Evolutionary conservation across 1,284 basidiomycete species (phyloP), one percentile per base, ranked within the genome.

Genomic region (Sphaerobolus stellatus): DNA sequence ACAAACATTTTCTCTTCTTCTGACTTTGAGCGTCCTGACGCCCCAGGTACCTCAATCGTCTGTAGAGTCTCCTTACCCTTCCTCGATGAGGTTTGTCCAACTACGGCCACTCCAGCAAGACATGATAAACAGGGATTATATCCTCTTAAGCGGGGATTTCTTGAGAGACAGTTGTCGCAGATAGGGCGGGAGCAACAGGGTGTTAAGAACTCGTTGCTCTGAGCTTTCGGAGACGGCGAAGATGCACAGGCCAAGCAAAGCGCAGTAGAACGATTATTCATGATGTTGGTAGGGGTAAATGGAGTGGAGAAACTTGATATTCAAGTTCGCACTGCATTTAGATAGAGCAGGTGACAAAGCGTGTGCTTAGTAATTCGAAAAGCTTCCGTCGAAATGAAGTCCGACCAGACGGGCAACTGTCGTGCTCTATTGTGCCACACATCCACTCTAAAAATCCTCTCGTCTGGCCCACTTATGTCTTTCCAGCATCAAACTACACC

Each of bases 61-160:
- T 34, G 22, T 47, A 40, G 25, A 36, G 8, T 31, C 40, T 33
- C 44, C 30, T 40, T 33, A n/a, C 22, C 41, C 30, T 27, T 29
- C 44, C 53, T 27, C 59, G 56, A n/a, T 60, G 62, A 52, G 61
- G 66, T 52, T 9, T 62, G 54, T 8, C 61, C 61, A 27, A 84
- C 71, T 7, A 77, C 77, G 29, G 67, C 74, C 2, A 82, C 76
- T 9, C 84, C 84, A 16, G 74, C 79, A 1, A 86, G 72, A 64
- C 85, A 88, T 11, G 75, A 74, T 14, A 88, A 67, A 65, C 85
- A 88, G 5, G 85, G 85, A 61, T 86, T 71, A 59, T 86, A 87
- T 52, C 82, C 71, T 22, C 73, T 68, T 22, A 88, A 71, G 16
- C 84, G 76, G 3, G 84, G 82, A 61, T 86, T 87, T 5, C 71